A percentile compares a stretch with the other conserved stretches of the same genome.
Conservation (phyloP, 345 rosid species). For the Lenwebbia sp. region DNA sequence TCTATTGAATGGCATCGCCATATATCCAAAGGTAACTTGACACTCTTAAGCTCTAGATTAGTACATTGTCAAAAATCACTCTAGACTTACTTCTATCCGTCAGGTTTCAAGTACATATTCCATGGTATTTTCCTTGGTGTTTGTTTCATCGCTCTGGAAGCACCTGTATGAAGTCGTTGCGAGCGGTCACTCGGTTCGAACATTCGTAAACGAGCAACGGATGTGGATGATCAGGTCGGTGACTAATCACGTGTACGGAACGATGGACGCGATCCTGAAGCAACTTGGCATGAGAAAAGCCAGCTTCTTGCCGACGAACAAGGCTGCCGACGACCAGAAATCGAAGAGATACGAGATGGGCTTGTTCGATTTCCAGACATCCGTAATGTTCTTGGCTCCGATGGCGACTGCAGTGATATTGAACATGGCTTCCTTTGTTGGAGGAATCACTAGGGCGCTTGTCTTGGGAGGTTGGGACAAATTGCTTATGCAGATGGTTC, state of each 20-base stretch:
- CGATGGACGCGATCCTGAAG: conserved; percentile 15
- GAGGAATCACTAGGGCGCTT: conserved; percentile 13
- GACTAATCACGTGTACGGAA: conserved; percentile 12
- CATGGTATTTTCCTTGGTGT: conserved; percentile 6
- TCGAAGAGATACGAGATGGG: conserved; percentile 16
- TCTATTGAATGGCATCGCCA: conserved; percentile 19
- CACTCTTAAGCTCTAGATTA: neutral
- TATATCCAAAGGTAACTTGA: conserved; percentile 26
- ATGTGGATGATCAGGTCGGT: conserved; percentile 33
- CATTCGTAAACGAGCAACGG: conserved; percentile 17
- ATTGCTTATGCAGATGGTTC: conserved; percentile 10
- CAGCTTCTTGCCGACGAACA: conserved; percentile 28
- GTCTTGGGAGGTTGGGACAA: conserved; percentile 3
- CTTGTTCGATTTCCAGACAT: conserved; percentile 18
- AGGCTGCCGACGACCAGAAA: conserved; percentile 17
- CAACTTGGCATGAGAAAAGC: conserved; percentile 18
- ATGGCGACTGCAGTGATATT: conserved; percentile 12
- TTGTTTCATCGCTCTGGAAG: conserved; percentile 3
- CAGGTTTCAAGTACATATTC: conserved; percentile 18
- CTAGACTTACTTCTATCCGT: neutral
- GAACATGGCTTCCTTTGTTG: conserved; percentile 12
- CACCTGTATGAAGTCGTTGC: conserved; percentile 13
- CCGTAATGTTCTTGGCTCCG: conserved; percentile 23
- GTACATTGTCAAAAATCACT: neutral
- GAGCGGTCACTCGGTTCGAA: conserved; percentile 6